phyloP scores from a whole-genome alignment of 1,284 basidiomycete genomes.

The Cutaneotrichosporon curvatum region DNA sequence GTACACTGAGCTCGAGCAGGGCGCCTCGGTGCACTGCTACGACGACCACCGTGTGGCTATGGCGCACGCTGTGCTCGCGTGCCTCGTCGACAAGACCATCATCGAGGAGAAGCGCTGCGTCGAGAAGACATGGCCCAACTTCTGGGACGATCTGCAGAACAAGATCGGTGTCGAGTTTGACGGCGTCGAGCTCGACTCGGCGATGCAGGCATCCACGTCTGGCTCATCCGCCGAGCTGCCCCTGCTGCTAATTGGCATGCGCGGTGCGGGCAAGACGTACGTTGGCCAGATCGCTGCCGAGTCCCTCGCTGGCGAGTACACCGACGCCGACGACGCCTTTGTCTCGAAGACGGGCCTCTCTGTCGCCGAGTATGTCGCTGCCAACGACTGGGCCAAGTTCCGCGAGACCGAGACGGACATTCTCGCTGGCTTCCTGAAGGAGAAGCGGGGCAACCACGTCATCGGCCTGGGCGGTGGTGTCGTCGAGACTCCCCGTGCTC shows the following conservation, averaged over 20 bases:
- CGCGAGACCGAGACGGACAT: conserved; percentile 57
- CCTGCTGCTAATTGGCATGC: conserved; percentile 88
- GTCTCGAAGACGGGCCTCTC: conserved; percentile 58
- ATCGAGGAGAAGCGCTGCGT: conserved; percentile 96
- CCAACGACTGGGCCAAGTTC: conserved; percentile 72
- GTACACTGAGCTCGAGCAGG: conserved; percentile 56
- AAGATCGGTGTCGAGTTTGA: conserved; percentile 85
- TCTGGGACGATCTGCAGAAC: conserved; percentile 97
- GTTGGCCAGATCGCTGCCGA: conserved; percentile 72
- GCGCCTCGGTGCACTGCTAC: conserved; percentile 83
- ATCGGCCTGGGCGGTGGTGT: conserved; percentile 92
- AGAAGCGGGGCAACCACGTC: conserved; percentile 59
- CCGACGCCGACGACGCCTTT: conserved; percentile 84
- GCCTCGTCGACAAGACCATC: conserved; percentile 65
- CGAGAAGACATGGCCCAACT: conserved; percentile 99
- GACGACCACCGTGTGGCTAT: conserved; percentile 99
- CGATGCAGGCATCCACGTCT: conserved; percentile 46
- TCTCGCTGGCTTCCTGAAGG: conserved; percentile 57
- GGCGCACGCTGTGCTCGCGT: conserved; percentile 87
- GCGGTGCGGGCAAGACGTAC: conserved; percentile 91
- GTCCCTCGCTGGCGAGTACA: conserved; percentile 65
- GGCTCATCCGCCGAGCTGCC: conserved; percentile 49
- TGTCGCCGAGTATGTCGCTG: conserved; percentile 69
- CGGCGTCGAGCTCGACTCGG: conserved; percentile 63
- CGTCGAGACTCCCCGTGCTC: conserved; percentile 73